A percentile compares a stretch with the other conserved stretches of the same genome.
These are phyloP conservation scores for Porphyridium purpureum DNA, from an alignment of 23 red algal species.

Conservation along the genomic window DNA sequence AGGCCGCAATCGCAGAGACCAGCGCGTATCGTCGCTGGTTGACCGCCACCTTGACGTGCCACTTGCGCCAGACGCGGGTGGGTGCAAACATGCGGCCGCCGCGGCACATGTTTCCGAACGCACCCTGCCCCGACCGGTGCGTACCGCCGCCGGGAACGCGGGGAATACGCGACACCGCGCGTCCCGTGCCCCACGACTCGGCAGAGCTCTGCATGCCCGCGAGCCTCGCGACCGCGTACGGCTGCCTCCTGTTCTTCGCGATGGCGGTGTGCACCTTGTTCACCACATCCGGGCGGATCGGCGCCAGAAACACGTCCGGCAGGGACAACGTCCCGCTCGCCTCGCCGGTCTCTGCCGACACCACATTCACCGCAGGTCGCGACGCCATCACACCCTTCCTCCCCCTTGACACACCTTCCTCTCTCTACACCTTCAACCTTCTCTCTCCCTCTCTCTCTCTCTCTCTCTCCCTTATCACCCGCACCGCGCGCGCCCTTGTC, in stretches of 20 bases:
- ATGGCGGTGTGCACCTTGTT: slow-evolving; percentile 77
- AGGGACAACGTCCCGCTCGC: slow-evolving; percentile 30
- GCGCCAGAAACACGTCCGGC: slow-evolving; percentile 65
- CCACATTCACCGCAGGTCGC: slow-evolving; percentile 37
- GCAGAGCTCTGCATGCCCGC: slow-evolving; percentile 92
- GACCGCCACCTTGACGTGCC: slow-evolving; percentile 71
- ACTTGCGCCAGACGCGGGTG: slow-evolving; percentile 87
- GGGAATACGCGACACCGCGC: slow-evolving; percentile 89
- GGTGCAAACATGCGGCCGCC: slow-evolving; percentile 96
- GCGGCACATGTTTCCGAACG: slow-evolving; percentile 89
- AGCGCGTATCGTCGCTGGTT: slow-evolving; percentile 82
- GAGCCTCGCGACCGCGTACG: slow-evolving; percentile 69
- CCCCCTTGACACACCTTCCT: too few species aligned
- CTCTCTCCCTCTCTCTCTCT: too few species aligned
- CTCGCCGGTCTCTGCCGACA: slow-evolving; percentile 42
- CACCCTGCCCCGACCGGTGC: slow-evolving; percentile 92
- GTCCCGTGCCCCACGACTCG: slow-evolving; percentile 93
- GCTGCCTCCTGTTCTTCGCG: slow-evolving; percentile 84
- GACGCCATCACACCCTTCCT: too few species aligned
- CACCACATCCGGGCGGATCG: slow-evolving; percentile 94
- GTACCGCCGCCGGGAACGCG: slow-evolving; percentile 95
- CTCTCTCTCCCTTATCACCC: too few species aligned
- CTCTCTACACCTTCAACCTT: too few species aligned
- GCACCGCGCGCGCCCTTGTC: too few species aligned
- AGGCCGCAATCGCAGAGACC: slow-evolving; percentile 70